phyloP scores from a whole-genome alignment of 768 basidiomycete species.

The Trametes sanguinea region DNA sequence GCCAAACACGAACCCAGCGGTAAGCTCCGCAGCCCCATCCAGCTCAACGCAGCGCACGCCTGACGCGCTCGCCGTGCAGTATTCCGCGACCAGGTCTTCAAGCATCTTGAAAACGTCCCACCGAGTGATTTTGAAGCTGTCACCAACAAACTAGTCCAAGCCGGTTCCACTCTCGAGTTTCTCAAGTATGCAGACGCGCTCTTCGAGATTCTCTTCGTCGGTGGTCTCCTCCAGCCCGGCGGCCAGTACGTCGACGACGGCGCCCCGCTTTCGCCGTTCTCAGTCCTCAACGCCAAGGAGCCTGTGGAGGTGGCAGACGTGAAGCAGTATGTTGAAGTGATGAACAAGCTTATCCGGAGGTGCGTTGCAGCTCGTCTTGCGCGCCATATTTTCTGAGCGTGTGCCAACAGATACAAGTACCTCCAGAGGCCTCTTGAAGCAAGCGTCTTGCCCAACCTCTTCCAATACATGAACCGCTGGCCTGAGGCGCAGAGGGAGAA shows the following conservation, averaged over 20 bases:
- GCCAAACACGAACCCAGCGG: constrained; percentile 91
- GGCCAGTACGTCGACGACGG: constrained; percentile 89
- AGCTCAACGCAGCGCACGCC: background rate
- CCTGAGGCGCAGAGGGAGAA: constrained; percentile 74
- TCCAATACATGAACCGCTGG: constrained; percentile 93
- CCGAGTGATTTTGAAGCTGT: constrained; percentile 82
- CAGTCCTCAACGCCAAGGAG: constrained; percentile 78
- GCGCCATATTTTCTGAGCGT: constrained; percentile 3
- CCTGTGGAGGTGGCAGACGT: constrained; percentile 82
- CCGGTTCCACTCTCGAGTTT: constrained; percentile 90
- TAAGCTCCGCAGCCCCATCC: constrained; percentile 29
- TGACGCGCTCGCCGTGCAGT: constrained; percentile 45
- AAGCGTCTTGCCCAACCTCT: constrained; percentile 73
- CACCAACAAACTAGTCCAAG: constrained; percentile 82
- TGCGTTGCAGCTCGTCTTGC: constrained; percentile 32
- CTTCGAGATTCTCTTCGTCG: constrained; percentile 95
- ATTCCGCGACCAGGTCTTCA: constrained; percentile 92
- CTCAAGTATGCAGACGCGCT: constrained; percentile 97
- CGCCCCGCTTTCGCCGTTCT: constrained; percentile 84
- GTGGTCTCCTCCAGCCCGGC: constrained; percentile 95
- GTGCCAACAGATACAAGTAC: constrained; percentile 85
- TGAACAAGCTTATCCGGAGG: constrained; percentile 96
- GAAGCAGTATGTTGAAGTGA: constrained; percentile 91
- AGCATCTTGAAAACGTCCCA: constrained; percentile 82
- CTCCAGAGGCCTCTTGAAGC: constrained; percentile 96